Conservation (phyloP, 352 stramenopile genomes). For the Thalassiosira allenii region DNA sequence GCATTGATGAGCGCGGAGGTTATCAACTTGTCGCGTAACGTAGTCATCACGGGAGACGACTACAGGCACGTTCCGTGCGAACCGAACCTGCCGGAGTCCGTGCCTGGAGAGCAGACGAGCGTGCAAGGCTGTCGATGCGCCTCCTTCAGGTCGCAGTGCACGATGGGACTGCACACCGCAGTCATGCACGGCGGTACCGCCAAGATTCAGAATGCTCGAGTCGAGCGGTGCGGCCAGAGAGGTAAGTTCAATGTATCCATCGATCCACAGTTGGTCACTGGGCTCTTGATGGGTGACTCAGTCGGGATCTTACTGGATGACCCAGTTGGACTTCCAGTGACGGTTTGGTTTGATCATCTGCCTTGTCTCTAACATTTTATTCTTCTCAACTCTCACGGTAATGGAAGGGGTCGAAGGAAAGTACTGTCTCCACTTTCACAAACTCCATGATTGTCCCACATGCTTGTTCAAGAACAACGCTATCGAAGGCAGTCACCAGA, state of each 20-base stretch:
- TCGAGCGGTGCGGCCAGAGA: slow-evolving; percentile 75
- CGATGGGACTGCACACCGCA: slow-evolving; percentile 67
- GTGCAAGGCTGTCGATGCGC: slow-evolving; percentile 61
- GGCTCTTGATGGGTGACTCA: too few species aligned
- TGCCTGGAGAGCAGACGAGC: slow-evolving; percentile 58
- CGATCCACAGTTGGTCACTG: too few species aligned
- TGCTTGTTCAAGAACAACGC: slow-evolving; percentile 73
- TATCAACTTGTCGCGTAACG: slow-evolving; percentile 70
- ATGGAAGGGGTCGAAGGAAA: slow-evolving; percentile 52
- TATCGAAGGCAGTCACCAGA: slow-evolving; percentile 69
- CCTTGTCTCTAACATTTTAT: too few species aligned
- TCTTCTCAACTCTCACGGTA: too few species aligned
- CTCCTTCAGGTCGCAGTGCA: slow-evolving; percentile 57
- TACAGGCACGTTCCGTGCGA: slow-evolving; percentile 68
- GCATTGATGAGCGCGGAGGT: slow-evolving; percentile 69
- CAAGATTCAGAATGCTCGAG: slow-evolving; percentile 60
- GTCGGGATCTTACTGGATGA: too few species aligned
- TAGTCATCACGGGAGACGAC: slow-evolving; percentile 75
- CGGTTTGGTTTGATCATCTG: too few species aligned
- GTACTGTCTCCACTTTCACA: slow-evolving; percentile 77
- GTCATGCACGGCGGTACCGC: slow-evolving; percentile 42
- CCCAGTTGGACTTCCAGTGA: too few species aligned
- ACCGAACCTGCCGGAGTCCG: slow-evolving; percentile 52
- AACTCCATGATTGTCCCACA: slow-evolving; percentile 60
- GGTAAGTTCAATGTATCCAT: too few species aligned